These are phyloP conservation scores for Amniculicola lignicola DNA, from an alignment of 495 filamentous ascomycete species.

Conservation along the genomic window DNA sequence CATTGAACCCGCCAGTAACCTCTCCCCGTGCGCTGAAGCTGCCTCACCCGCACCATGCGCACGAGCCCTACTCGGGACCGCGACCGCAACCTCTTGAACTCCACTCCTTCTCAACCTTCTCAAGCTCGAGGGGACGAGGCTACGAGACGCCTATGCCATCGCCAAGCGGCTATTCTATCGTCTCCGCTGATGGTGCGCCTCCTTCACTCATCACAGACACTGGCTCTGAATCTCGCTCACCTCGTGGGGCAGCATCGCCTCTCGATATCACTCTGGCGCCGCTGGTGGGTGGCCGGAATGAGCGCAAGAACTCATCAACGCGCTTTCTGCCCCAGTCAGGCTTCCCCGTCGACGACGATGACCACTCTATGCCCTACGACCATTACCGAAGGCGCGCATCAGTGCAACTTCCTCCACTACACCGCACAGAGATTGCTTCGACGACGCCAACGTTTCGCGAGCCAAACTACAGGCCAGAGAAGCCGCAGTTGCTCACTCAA, in stretches of 20 bases:
- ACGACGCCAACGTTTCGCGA: constrained; percentile 17
- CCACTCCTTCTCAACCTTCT: constrained; percentile 39
- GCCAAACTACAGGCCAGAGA: constrained; percentile 21
- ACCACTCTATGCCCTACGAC: constrained; percentile 23
- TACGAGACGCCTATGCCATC: constrained; percentile 67
- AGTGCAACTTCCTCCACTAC: constrained; percentile 29
- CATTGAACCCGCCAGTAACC: constrained; percentile 23
- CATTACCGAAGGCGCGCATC: constrained; percentile 22
- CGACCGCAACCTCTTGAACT: constrained; percentile 42
- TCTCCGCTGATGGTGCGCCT: constrained; percentile 61
- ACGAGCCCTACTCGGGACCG: constrained; percentile 30
- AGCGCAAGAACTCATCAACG: constrained; percentile 32
- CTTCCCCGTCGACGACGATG: constrained; percentile 33
- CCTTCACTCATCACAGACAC: constrained; percentile 71
- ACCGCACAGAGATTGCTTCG: constrained; percentile 8
- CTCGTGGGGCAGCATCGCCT: constrained; percentile 34
- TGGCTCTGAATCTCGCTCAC: constrained; percentile 54
- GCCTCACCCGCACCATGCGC: constrained; percentile 17
- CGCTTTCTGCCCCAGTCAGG: constrained; percentile 31
- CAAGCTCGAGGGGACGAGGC: constrained; percentile 45
- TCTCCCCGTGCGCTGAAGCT: constrained; percentile 17
- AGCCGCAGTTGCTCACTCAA: constrained; percentile 27
- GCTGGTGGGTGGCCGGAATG: constrained; percentile 32
- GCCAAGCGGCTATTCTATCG: constrained; percentile 58
- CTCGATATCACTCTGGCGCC: constrained; percentile 39